phyloP scores from a whole-genome alignment of 805 yeast genomes.

The Candida railenensis region DNA sequence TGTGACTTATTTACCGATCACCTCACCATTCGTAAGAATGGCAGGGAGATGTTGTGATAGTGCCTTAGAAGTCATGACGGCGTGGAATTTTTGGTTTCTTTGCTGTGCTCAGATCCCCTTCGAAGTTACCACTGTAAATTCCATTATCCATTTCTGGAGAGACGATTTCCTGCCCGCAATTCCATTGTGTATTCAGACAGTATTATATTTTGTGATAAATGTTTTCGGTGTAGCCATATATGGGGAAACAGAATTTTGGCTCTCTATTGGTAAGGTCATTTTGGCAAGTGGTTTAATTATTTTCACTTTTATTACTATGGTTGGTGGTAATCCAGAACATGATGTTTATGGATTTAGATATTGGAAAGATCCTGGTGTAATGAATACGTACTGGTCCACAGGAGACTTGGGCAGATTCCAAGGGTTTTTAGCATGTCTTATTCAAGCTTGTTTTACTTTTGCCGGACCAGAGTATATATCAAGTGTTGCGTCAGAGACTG shows the following conservation, averaged over 20 bases:
- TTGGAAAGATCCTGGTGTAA: constrained; percentile 42
- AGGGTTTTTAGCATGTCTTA: constrained; percentile 69
- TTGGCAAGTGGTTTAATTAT: constrained; percentile 73
- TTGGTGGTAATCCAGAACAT: constrained; percentile 79
- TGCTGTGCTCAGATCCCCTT: constrained; percentile 79
- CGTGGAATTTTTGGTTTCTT: constrained; percentile 78
- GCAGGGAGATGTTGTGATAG: constrained; percentile 77
- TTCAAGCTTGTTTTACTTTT: constrained; percentile 73
- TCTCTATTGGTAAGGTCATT: constrained; percentile 63
- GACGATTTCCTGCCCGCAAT: constrained; percentile 73
- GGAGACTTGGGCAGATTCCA: constrained; percentile 66
- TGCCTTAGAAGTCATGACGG: constrained; percentile 71
- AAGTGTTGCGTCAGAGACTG: constrained; percentile 82
- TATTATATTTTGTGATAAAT: constrained; percentile 61
- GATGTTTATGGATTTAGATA: constrained; percentile 52
- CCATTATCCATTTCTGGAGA: constrained; percentile 80
- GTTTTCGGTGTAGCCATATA: constrained; percentile 70
- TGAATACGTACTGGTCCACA: constrained; percentile 25
- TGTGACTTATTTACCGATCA: constrained; percentile 72
- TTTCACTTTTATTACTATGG: constrained; percentile 79
- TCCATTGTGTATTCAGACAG: constrained; percentile 63
- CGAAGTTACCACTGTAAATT: constrained; percentile 78
- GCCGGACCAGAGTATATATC: constrained; percentile 87
- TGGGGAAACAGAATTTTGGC: constrained; percentile 83
- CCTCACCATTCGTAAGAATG: constrained; percentile 73